Evolutionary conservation across 2,329 filamentous ascomycete genomes (phyloP).

Genomic region (Proliferodiscus dingleyae): DNA sequence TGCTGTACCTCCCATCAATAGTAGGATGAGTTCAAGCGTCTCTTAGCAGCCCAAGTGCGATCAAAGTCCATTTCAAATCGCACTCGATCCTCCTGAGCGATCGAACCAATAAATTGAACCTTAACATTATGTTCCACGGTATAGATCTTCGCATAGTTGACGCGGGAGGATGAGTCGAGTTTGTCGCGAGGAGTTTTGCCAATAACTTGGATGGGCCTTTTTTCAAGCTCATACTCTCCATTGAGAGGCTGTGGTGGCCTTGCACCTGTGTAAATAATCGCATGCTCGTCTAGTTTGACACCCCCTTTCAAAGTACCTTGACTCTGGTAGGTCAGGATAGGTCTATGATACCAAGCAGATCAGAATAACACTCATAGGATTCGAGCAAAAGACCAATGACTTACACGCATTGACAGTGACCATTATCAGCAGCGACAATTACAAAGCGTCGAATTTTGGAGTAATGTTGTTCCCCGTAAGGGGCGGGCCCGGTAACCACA

Average conservation of each 20-base stretch:
- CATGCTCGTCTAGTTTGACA: constrained; percentile 13
- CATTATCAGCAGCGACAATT: constrained; percentile 1
- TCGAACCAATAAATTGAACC: not conserved
- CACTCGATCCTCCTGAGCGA: too few species aligned
- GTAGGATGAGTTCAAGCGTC: too few species aligned
- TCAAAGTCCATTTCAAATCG: too few species aligned
- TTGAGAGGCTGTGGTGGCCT: not conserved
- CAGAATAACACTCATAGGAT: not conserved
- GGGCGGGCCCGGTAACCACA: not conserved
- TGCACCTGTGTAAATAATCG: constrained; percentile 11
- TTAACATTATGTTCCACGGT: constrained; percentile 9
- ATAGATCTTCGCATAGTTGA: constrained; percentile 15
- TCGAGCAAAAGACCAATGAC: constrained; percentile 1
- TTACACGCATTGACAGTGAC: constrained; percentile 19
- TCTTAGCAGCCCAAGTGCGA: too few species aligned
- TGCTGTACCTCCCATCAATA: too few species aligned
- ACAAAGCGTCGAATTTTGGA: constrained; percentile 20
- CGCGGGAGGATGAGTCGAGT: not conserved
- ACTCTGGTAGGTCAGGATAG: constrained; percentile 17
- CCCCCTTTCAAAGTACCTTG: constrained; percentile 15
- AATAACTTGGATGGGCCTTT: constrained; percentile 3
- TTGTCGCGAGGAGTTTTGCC: not conserved
- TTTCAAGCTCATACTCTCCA: not conserved
- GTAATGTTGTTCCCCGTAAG: constrained; percentile 7
- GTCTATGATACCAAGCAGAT: constrained; percentile 6